Percentiles rank a stretch among this genome's conserved stretches.
phyloP scores from a whole-genome alignment of 2,329 filamentous ascomycete genomes.

The Neofusicoccum cordaticola region DNA sequence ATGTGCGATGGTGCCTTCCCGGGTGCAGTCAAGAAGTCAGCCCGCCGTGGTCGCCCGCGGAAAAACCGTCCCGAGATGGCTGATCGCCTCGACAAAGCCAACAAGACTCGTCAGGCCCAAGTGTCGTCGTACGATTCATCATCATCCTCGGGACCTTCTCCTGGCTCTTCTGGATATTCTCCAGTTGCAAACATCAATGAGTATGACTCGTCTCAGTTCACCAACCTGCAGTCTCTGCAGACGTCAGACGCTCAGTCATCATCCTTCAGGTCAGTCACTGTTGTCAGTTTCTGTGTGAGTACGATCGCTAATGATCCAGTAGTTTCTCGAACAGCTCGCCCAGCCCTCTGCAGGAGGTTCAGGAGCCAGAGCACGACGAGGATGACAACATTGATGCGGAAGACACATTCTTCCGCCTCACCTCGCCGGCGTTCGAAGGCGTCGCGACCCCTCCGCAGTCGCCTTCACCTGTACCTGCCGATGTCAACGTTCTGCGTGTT shows the following conservation, averaged over 20 bases:
- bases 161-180: conserved; percentile 15
- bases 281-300: no score
- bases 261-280: not conserved
- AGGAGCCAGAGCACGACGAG: not conserved
- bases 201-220: conserved; percentile 15
- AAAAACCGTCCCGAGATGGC: conserved; percentile 61
- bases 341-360: not conserved
- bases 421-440: conserved; percentile 27
- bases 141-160: conserved; percentile 22
- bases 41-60: conserved; percentile 64
- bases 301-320: not conserved
- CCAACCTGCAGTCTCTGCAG: conserved; percentile 12
- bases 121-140: conserved; percentile 35
- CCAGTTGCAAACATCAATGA: conserved; percentile 15
- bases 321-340: not conserved
- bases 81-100: conserved; percentile 56
- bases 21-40: conserved; percentile 66
- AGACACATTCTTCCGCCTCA: conserved; percentile 35
- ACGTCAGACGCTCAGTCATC: conserved; percentile 11
- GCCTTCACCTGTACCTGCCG: conserved; percentile 31
- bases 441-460: conserved; percentile 35
- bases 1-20: conserved; percentile 97
- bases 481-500: conserved; percentile 1
- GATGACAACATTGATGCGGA: conserved; percentile 16
- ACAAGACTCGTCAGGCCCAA: conserved; percentile 45